A percentile compares a stretch with the other conserved stretches of the same genome.
These are phyloP conservation scores for Blepharisma undulans DNA, from an alignment of 169 alveolate genomes.

Conservation along the genomic window DNA sequence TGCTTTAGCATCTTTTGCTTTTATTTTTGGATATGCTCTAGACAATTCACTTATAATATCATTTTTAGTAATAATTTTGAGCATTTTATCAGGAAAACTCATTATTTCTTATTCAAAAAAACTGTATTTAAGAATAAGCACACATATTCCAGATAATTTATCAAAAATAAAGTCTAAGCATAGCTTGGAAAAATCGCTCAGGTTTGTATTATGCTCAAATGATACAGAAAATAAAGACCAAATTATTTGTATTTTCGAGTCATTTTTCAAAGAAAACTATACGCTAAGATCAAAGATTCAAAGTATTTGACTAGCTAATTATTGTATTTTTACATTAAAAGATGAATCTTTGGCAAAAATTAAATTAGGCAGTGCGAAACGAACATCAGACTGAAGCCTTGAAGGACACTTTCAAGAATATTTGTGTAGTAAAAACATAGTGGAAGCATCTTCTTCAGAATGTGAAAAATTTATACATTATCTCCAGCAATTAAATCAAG, in stretches of 20 bases:
- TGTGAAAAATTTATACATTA: neutral
- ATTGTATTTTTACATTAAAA: constrained; percentile 6
- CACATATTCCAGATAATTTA: neutral
- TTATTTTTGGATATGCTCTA: neutral
- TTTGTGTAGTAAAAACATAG: neutral
- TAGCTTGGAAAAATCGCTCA: neutral
- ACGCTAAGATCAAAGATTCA: neutral
- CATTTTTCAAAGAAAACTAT: neutral
- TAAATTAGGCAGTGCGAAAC: neutral
- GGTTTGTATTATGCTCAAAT: neutral
- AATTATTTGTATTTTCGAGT: neutral
- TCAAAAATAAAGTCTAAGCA: no score
- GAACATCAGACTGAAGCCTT: neutral
- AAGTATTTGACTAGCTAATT: neutral
- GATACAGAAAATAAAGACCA: neutral
- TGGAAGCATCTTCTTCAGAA: neutral
- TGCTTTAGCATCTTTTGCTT: neutral
- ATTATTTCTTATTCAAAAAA: neutral
- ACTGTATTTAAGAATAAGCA: neutral
- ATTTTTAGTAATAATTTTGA: neutral
- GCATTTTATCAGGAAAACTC: neutral
- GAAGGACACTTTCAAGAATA: neutral
- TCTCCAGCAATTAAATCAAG: neutral
- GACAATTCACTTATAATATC: neutral
- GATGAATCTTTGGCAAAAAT: neutral